These are phyloP conservation scores for Fragosphaeria purpurea DNA, from an alignment of 2,329 filamentous ascomycete species.

Conservation along the genomic window DNA sequence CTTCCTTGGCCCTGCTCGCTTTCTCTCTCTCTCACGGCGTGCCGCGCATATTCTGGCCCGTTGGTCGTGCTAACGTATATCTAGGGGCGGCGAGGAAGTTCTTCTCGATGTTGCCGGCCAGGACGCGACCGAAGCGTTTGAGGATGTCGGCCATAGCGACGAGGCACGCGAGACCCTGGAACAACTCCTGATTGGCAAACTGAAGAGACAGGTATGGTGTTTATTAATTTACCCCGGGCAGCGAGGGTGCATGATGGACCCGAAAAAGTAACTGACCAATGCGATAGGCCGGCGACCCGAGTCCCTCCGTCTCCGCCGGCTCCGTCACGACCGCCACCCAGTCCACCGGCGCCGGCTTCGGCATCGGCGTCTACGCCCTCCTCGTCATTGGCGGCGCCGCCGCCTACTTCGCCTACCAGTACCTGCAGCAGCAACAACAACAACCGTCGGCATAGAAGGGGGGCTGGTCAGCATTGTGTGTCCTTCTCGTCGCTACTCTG, in stretches of 20 bases:
- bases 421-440: slow-evolving; percentile 52
- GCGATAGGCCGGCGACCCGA: slow-evolving; percentile 63
- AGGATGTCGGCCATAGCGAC: slow-evolving; percentile 98
- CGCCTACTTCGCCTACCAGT: slow-evolving; percentile 78
- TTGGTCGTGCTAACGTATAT: slow-evolving; percentile 15
- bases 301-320: slow-evolving; percentile 48
- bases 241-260: too few species aligned
- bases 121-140: slow-evolving; percentile 95
- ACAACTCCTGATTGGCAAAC: slow-evolving; percentile 58
- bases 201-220: slow-evolving; percentile 68
- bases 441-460: slow-evolving; percentile 2
- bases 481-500: too few species aligned
- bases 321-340: slow-evolving; percentile 39
- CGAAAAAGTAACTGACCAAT: too few species aligned
- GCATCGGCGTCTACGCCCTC: slow-evolving; percentile 72
- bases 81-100: slow-evolving; percentile 94
- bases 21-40: background rate
- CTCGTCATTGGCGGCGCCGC: slow-evolving; percentile 65
- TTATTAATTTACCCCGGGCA: slow-evolving; percentile 17
- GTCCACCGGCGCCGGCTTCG: slow-evolving; percentile 46
- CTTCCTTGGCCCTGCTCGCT: slow-evolving; percentile 1
- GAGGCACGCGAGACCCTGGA: slow-evolving; percentile 92
- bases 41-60: too few species aligned
- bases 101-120: slow-evolving; percentile 91
- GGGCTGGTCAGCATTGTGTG: background rate